A percentile compares a stretch with the other conserved stretches of the same genome.
phyloP scores from a whole-genome alignment of 2,329 filamentous ascomycete species.

The Paecilomyces dactylethromorphus region DNA sequence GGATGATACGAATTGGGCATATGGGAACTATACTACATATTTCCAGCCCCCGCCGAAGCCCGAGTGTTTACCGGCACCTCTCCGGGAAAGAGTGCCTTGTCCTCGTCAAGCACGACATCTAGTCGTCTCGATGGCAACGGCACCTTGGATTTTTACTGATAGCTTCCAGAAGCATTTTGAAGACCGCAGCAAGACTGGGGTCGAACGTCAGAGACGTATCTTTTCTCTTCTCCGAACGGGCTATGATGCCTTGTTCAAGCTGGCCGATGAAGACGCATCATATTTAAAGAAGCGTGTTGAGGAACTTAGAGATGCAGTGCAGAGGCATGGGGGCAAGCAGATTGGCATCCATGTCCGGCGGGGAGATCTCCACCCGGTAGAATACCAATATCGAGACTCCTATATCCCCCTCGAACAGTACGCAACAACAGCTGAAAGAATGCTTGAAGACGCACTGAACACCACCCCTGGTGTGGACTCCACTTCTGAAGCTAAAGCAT shows the following conservation, averaged over 20 bases:
- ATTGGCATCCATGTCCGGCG: slow-evolving; percentile 74
- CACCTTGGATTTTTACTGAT: slow-evolving; percentile 57
- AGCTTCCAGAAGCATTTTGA: slow-evolving; percentile 50
- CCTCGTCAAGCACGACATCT: slow-evolving; percentile 70
- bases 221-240: slow-evolving; percentile 64
- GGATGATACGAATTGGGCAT: slow-evolving; percentile 77
- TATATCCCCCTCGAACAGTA: slow-evolving; percentile 73
- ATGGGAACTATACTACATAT: slow-evolving; percentile 66
- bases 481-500: slow-evolving; percentile 32
- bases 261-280: slow-evolving; percentile 57
- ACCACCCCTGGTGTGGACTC: slow-evolving; percentile 22
- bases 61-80: slow-evolving; percentile 63
- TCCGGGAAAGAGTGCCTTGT: slow-evolving; percentile 71
- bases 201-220: slow-evolving; percentile 52
- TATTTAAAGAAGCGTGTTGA: slow-evolving; percentile 58
- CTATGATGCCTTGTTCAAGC: slow-evolving; percentile 67
- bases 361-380: slow-evolving; percentile 70
- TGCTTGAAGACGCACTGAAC: slow-evolving; percentile 42
- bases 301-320: slow-evolving; percentile 44
- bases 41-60: slow-evolving; percentile 63
- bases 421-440: slow-evolving; percentile 50
- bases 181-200: slow-evolving; percentile 42
- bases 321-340: slow-evolving; percentile 44
- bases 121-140: slow-evolving; percentile 64
- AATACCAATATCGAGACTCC: slow-evolving; percentile 68